phyloP scores from a whole-genome alignment of 73 alveolate genomes.

The Effrenium voratum region DNA sequence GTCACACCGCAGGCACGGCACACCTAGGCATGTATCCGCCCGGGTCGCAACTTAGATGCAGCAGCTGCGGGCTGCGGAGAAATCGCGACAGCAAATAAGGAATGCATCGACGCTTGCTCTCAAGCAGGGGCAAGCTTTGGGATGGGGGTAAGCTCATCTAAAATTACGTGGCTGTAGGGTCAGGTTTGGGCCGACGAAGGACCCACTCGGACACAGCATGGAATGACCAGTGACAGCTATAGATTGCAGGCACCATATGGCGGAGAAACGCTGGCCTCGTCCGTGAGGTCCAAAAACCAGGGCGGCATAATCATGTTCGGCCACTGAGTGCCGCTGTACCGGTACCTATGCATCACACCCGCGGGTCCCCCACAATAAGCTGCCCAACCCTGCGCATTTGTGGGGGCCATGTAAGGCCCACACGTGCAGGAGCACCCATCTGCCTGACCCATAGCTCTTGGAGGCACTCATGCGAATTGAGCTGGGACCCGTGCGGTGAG shows the following conservation, averaged over 20 bases:
- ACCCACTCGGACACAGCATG: too few relatives aligned
- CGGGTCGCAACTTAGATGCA: too few relatives aligned
- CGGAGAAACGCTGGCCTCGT: conserved; percentile 27
- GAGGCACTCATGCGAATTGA: background rate
- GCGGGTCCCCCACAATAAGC: background rate
- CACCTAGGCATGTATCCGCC: too few relatives aligned
- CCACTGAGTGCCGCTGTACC: conserved; percentile 87
- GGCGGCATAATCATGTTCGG: conserved; percentile 91
- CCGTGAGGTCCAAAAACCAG: conserved; percentile 78
- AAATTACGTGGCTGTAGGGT: too few relatives aligned
- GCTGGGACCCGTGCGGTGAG: conserved; percentile 24
- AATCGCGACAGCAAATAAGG: too few relatives aligned
- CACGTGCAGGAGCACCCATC: conserved; percentile 71
- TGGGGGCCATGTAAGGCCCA: conserved; percentile 11
- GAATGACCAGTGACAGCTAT: too few relatives aligned
- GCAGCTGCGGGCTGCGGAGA: too few relatives aligned
- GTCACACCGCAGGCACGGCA: conserved; percentile 74
- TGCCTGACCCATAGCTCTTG: background rate
- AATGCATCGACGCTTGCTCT: too few relatives aligned
- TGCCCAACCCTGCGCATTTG: background rate
- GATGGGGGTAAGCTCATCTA: too few relatives aligned
- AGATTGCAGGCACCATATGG: too few relatives aligned
- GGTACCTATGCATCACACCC: conserved; percentile 50
- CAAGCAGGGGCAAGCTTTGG: too few relatives aligned
- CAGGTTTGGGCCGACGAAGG: too few relatives aligned